Conservation (phyloP, 805 yeast genomes). For the Myxozyma lipomycoides region DNA sequence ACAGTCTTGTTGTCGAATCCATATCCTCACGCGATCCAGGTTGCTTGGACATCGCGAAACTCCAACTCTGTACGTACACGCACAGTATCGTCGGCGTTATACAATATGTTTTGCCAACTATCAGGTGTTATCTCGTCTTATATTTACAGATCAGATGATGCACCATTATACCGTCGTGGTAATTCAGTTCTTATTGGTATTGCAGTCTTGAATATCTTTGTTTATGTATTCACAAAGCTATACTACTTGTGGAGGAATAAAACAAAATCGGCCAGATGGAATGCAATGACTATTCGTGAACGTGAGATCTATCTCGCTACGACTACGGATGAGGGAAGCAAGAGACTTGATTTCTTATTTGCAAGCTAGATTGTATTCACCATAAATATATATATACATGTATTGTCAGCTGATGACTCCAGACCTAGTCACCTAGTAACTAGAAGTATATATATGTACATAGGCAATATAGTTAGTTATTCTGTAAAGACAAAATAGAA, state of each 20-base stretch:
- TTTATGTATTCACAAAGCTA: constrained; percentile 31
- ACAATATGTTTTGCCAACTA: constrained; percentile 60
- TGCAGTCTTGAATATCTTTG: constrained; percentile 29
- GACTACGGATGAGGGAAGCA: constrained; percentile 54
- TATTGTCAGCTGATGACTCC: too few relatives aligned
- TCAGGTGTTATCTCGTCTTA: constrained; percentile 53
- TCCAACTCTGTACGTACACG: constrained; percentile 60
- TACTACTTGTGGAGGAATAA: constrained; percentile 38
- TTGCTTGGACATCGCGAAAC: constrained; percentile 59
- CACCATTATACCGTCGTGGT: constrained; percentile 59
- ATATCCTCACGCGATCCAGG: constrained; percentile 52
- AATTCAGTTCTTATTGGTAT: constrained; percentile 40
- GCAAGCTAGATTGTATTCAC: constrained; percentile 17
- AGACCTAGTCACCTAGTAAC: too few relatives aligned
- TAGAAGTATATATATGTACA: neutral
- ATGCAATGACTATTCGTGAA: constrained; percentile 47
- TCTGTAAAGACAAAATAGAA: too few relatives aligned
- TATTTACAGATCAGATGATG: constrained; percentile 54
- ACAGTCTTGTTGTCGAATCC: constrained; percentile 44
- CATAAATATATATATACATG: too few relatives aligned
- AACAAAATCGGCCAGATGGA: constrained; percentile 49
- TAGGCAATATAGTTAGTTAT: neutral
- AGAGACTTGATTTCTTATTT: constrained; percentile 52
- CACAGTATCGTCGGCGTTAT: constrained; percentile 61
- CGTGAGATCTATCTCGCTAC: constrained; percentile 44